Base-by-base conservation (phyloP, 2,329 filamentous ascomycete species). In the Orbilia blumenaviensis region DNA sequence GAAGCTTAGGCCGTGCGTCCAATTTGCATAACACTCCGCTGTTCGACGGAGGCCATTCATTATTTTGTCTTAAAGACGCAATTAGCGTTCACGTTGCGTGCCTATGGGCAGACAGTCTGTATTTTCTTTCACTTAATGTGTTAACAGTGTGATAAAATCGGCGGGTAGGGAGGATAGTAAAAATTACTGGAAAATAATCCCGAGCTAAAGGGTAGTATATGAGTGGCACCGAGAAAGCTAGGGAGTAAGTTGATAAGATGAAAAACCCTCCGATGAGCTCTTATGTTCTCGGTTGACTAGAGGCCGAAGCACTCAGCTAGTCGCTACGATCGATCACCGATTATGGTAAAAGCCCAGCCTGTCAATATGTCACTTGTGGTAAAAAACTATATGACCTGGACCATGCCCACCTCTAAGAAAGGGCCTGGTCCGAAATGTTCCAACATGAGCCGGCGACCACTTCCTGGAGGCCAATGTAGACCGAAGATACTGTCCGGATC, bases 191-290 rank as follows among this genome's bases (percentile, higher is more conserved):
- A 38, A 52, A 25, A 64, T 25, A 50, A 58, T 62, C 52, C 52
- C 52, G 52, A 56, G 16, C 32, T 14, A 54, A 34, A 54, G 48
- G 48, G n/a, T 34, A 25, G 9, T 21, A 56, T 23, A 42, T 62
- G 29, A 36, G 41, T 54, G 56, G 36, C 46, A 71, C 62, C 54
- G 69, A 74, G 34, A 23, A 52, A 42, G 14, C 69, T 74, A 74
- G 69, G 62, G 25, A 52, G 25, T 27, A 52, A 62, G 38, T 56
- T 25, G 69, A 62, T 67, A 63, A 56, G 54, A 14, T 61, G 32
- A 10, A 21, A 73, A 74, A 74, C 42, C 18, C 69, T 74, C 69
- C 69, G 69, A 62, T 46, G 69, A 74, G 69, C 69, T 74, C 69
- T 61, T 36, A n/a, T n/a, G n/a, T n/a, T n/a, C n/a, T n/a, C n/a